Conservation (phyloP, 768 basidiomycete genomes). For the Leucocoprinus birnbaumii region DNA sequence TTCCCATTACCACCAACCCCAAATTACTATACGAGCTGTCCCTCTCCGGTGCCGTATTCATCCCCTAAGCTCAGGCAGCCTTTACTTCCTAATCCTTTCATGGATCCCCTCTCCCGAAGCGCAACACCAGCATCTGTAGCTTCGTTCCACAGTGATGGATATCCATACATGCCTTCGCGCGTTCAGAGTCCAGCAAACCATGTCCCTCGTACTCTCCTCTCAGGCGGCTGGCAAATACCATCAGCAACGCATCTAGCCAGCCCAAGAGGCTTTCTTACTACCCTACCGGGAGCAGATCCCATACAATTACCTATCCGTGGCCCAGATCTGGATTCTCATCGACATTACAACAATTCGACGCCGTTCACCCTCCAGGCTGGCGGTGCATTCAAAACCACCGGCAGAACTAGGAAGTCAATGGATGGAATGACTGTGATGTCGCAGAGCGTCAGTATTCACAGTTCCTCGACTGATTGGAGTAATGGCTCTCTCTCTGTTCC, state of each 20-base stretch:
- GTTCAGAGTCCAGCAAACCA: not conserved
- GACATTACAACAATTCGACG: not conserved
- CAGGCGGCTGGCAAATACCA: not conserved
- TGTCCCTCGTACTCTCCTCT: not conserved
- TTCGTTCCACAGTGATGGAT: conserved; percentile 14
- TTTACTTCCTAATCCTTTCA: conserved; percentile 16
- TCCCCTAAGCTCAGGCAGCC: not conserved
- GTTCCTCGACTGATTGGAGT: conserved; percentile 6
- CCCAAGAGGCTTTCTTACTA: not conserved
- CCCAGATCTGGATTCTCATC: not conserved
- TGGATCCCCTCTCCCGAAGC: conserved; percentile 14
- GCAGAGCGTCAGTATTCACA: conserved; percentile 5
- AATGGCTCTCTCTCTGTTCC: conserved; percentile 21
- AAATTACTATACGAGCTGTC: not conserved
- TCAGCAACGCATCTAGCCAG: not conserved
- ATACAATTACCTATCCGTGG: not conserved
- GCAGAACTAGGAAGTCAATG: not conserved
- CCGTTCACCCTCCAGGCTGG: not conserved
- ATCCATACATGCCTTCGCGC: not conserved
- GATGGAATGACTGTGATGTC: not conserved
- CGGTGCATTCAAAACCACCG: not conserved
- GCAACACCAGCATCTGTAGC: conserved; percentile 18
- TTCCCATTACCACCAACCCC: not conserved
- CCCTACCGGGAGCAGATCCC: not conserved
- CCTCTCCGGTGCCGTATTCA: not conserved